Evolutionary conservation across 2,329 filamentous ascomycete genomes (phyloP).

Genomic region (Ophiostoma australiae): DNA sequence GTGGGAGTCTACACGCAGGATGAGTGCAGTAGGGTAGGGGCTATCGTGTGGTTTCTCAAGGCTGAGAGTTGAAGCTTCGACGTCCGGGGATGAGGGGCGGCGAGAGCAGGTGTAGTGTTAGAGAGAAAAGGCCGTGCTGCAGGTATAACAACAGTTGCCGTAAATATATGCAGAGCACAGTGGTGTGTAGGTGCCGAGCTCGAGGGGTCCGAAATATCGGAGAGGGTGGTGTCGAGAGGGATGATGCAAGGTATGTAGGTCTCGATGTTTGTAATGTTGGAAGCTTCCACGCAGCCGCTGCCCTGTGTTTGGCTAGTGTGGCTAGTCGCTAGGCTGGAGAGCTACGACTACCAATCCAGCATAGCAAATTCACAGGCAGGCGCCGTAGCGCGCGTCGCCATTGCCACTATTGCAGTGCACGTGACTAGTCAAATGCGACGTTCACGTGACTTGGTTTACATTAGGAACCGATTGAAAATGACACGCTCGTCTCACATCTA

Average conservation of each 20-base stretch:
- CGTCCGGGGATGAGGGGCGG: conserved; percentile 4
- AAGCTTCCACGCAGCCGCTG: conserved; percentile 20
- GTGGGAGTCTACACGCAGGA: not conserved
- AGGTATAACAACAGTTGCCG: not conserved
- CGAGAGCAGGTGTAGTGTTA: not conserved
- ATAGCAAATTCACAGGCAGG: conserved; percentile 23
- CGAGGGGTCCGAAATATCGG: conserved; percentile 8
- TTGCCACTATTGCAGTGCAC: conserved; percentile 6
- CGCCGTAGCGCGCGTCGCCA: conserved; percentile 24
- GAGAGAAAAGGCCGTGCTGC: not conserved
- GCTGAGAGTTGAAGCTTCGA: not conserved
- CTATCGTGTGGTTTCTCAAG: not conserved
- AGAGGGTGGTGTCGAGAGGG: conserved; percentile 18
- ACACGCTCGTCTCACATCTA: not conserved
- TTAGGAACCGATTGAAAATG: not conserved
- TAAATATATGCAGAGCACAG: not conserved
- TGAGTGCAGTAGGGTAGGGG: not conserved
- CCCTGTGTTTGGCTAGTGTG: conserved; percentile 10
- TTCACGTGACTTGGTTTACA: not conserved
- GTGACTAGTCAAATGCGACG: conserved; percentile 1
- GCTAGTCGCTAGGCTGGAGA: conserved; percentile 12
- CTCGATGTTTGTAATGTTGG: conserved; percentile 12
- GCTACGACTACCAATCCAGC: conserved; percentile 20
- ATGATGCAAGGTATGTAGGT: conserved; percentile 13
- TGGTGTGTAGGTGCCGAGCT: conserved; percentile 8